Percentiles rank a stretch among this genome's conserved stretches.
Evolutionary conservation across 257 asterid genomes (phyloP).

Genomic region (Solanum commersonii): DNA sequence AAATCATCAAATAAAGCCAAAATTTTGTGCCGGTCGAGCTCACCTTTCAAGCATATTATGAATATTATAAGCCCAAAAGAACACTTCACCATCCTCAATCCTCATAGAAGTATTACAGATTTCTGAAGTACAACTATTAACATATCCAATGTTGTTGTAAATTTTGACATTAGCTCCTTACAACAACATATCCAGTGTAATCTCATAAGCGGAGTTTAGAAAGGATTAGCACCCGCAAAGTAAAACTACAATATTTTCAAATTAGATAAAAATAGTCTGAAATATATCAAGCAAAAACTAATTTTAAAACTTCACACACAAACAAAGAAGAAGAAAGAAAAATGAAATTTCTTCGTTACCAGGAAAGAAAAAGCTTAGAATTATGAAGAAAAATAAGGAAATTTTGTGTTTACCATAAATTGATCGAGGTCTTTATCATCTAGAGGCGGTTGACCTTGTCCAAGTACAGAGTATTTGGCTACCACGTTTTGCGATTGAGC

Average conservation of each 20-base stretch:
- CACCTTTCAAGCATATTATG: background rate
- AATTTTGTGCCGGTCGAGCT: background rate
- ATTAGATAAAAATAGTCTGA: background rate
- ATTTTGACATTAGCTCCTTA: background rate
- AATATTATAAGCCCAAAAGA: background rate
- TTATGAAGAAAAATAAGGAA: background rate
- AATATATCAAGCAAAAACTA: background rate
- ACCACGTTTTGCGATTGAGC: slow-evolving; percentile 87
- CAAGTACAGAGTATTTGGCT: slow-evolving; percentile 73
- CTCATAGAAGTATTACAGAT: background rate
- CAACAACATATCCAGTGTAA: background rate
- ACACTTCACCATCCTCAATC: background rate
- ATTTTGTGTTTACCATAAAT: slow-evolving; percentile 57
- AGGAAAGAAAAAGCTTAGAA: background rate
- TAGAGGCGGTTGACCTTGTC: slow-evolving; percentile 40
- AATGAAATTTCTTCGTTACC: background rate
- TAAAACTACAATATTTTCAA: background rate
- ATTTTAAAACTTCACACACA: background rate
- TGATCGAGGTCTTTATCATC: slow-evolving; percentile 83
- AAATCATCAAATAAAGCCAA: background rate
- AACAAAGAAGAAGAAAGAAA: background rate
- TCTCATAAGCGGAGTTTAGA: background rate
- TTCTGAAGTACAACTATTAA: background rate
- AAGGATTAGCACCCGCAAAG: background rate
- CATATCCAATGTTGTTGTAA: background rate